These are phyloP conservation scores for Cladosporium sp. DNA, from an alignment of 2,329 filamentous ascomycete genomes.

Conservation along the genomic window DNA sequence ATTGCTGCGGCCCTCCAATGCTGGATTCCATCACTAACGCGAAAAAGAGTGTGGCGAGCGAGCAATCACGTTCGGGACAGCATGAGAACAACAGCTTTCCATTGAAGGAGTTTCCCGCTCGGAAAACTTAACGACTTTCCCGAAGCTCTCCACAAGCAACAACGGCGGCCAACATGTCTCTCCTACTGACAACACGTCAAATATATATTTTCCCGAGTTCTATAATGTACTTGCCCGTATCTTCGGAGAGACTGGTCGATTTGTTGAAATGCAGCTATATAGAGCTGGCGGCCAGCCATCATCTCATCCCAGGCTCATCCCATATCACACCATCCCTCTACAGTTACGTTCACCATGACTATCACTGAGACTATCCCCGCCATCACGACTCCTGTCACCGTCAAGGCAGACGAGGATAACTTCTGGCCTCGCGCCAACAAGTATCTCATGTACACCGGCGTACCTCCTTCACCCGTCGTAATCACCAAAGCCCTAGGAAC, in stretches of 20 bases:
- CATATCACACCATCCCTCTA: neutral
- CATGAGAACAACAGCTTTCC: neutral
- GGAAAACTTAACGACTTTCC: constrained; percentile 1
- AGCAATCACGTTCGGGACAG: neutral
- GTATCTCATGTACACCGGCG: constrained; percentile 47
- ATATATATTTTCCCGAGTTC: neutral
- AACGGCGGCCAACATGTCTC: neutral
- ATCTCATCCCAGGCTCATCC: neutral
- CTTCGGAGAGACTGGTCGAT: neutral
- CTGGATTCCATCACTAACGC: neutral
- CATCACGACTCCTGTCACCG: neutral
- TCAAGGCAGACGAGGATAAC: neutral
- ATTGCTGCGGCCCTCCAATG: neutral
- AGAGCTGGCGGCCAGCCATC: neutral
- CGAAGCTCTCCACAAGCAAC: neutral
- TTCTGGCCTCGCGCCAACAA: neutral
- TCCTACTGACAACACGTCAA: neutral
- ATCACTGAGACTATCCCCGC: neutral
- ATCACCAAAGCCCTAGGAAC: constrained; percentile 50
- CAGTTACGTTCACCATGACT: neutral
- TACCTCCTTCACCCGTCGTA: constrained; percentile 42
- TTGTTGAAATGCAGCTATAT: neutral
- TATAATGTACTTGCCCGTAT: neutral
- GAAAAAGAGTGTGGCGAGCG: neutral
- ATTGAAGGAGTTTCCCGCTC: neutral